phyloP scores from a whole-genome alignment of 2,329 filamentous ascomycete species.

The Intubia oerlemansii region DNA sequence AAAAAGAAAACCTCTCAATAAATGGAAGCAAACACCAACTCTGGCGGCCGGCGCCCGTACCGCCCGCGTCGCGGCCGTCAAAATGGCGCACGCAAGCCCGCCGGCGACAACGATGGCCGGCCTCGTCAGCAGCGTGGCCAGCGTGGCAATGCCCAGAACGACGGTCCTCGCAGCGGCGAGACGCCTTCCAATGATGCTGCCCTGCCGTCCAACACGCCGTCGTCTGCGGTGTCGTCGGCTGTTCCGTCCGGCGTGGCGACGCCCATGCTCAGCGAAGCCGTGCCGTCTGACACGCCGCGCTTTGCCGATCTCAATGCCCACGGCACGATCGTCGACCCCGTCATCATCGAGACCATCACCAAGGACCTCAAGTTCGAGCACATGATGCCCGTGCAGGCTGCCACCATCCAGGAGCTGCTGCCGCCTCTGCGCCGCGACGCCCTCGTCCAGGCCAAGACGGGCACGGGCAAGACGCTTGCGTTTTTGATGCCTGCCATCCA shows the following conservation, averaged over 20 bases:
- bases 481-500: constrained; percentile 73
- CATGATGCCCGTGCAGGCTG: constrained; percentile 34
- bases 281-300: constrained; percentile 21
- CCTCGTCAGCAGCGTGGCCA: too few species aligned
- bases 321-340: constrained; percentile 20
- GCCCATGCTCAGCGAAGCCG: constrained; percentile 15
- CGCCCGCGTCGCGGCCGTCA: too few species aligned
- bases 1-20: too few species aligned
- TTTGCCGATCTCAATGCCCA: constrained; percentile 22
- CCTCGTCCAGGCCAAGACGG: constrained; percentile 68
- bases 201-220: neutral
- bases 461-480: constrained; percentile 69
- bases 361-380: constrained; percentile 26
- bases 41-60: too few species aligned
- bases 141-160: too few species aligned
- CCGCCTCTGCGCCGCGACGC: constrained; percentile 24
- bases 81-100: too few species aligned
- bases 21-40: too few species aligned
- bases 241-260: constrained; percentile 8
- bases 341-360: constrained; percentile 24
- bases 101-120: too few species aligned
- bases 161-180: too few species aligned
- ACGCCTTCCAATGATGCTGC: too few species aligned
- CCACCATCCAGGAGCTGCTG: constrained; percentile 25
- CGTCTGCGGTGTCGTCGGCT: neutral